Percentiles rank a stretch among this genome's conserved stretches.
Conservation (phyloP, 768 basidiomycete species). For the Hericium alpestre region DNA sequence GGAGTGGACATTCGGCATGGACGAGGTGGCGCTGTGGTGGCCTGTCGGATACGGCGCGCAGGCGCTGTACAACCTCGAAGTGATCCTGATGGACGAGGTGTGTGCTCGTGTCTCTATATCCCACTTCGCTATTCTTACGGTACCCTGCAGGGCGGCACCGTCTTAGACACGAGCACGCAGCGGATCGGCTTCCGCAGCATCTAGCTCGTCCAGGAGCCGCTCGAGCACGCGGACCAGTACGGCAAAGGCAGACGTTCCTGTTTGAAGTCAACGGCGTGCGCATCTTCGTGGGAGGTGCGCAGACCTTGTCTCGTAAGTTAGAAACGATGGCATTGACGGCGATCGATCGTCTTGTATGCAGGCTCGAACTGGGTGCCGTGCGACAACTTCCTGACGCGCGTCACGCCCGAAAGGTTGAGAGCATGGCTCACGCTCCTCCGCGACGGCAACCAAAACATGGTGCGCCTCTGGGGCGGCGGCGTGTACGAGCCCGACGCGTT, state of each 20-base stretch:
- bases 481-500: conserved; percentile 77
- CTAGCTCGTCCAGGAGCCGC: conserved; percentile 64
- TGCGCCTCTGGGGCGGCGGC: conserved; percentile 92
- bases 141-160: conserved; percentile 31
- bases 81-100: conserved; percentile 47
- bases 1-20: conserved; percentile 29
- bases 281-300: conserved; percentile 73
- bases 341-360: conserved; percentile 11
- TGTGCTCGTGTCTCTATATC: conserved; percentile 1
- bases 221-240: conserved; percentile 46
- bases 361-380: conserved; percentile 94
- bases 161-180: conserved; percentile 41
- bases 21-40: conserved; percentile 72
- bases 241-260: conserved; percentile 62
- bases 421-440: conserved; percentile 78
- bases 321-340: neutral
- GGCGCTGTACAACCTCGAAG: conserved; percentile 57
- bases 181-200: conserved; percentile 75
- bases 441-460: conserved; percentile 90
- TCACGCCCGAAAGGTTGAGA: conserved; percentile 50
- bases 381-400: conserved; percentile 76
- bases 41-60: conserved; percentile 78
- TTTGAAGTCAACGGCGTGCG: conserved; percentile 87
- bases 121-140: neutral
- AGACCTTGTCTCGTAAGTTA: neutral